Conservation (phyloP, 345 rosid genomes). For the Rhizophora mangle region DNA sequence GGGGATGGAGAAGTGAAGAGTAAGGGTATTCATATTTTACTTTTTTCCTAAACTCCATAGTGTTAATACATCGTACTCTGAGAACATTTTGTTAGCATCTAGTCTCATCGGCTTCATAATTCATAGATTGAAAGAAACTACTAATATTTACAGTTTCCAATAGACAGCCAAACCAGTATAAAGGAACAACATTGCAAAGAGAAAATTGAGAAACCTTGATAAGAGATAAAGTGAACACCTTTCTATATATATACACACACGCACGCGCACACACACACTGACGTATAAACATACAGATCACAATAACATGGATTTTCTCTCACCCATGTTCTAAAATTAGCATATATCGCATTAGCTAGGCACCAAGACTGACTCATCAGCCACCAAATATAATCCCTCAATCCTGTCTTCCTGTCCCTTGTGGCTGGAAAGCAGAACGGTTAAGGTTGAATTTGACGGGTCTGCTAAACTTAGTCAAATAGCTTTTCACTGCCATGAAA, state of each 20-base stretch:
- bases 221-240: conserved; percentile 30
- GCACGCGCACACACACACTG: conserved; percentile 1
- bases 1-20: too few relatives aligned
- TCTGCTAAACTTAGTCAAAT: conserved; percentile 32
- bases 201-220: neutral
- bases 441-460: conserved; percentile 17
- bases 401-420: conserved; percentile 31
- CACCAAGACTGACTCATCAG: conserved; percentile 24
- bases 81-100: neutral
- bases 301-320: conserved; percentile 32
- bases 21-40: too few relatives aligned
- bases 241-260: conserved; percentile 16
- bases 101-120: neutral
- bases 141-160: conserved; percentile 39
- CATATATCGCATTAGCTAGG: conserved; percentile 38
- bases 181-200: neutral
- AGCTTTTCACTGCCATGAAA: conserved; percentile 18
- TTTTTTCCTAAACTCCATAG: too few relatives aligned
- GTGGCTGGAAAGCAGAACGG: conserved; percentile 26
- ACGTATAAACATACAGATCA: conserved; percentile 30
- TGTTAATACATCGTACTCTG: too few relatives aligned
- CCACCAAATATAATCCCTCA: conserved; percentile 32
- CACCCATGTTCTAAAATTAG: conserved; percentile 43
- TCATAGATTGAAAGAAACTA: neutral
- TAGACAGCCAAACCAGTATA: neutral